A percentile compares a stretch with the other conserved stretches of the same genome.
Conservation (phyloP, 805 yeast genomes). For the Ogataea saltuana region DNA sequence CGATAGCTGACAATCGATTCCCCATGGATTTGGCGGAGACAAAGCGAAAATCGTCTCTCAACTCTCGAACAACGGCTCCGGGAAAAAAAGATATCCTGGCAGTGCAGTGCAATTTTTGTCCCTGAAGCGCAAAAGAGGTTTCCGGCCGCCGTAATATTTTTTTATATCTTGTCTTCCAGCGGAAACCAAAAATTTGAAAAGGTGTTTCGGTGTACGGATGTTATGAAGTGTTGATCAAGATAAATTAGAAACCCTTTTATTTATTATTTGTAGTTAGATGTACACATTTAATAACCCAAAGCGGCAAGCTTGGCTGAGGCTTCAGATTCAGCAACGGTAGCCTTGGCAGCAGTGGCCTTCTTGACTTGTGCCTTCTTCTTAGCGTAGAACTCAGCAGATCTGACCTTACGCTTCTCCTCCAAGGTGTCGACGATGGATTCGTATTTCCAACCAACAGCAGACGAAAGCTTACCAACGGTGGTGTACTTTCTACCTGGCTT, state of each 20-base stretch:
- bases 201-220: background rate
- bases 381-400: constrained; percentile 98
- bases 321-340: constrained; percentile 85
- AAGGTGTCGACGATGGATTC: constrained; percentile 95
- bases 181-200: background rate
- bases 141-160: background rate
- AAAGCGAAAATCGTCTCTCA: too few relatives aligned
- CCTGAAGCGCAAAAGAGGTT: background rate
- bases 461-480: constrained; percentile 93
- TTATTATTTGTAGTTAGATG: constrained; percentile 19
- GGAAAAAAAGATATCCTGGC: background rate
- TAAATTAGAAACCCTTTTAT: constrained; percentile 23
- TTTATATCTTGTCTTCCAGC: too few relatives aligned
- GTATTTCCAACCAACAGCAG: constrained; percentile 99
- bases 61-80: background rate
- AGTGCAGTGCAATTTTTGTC: background rate
- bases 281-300: constrained; percentile 84
- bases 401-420: constrained; percentile 99
- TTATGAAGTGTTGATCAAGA: constrained; percentile 3
- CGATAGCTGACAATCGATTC: background rate
- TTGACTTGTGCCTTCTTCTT: constrained; percentile 95
- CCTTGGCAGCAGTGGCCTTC: constrained; percentile 86
- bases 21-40: too few relatives aligned
- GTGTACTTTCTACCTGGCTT: constrained; percentile 99
- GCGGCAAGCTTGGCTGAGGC: constrained; percentile 92